Evolutionary conservation across 192 early-diverging fungal genomes (phyloP).

Genomic region (Podochytrium sp.): DNA sequence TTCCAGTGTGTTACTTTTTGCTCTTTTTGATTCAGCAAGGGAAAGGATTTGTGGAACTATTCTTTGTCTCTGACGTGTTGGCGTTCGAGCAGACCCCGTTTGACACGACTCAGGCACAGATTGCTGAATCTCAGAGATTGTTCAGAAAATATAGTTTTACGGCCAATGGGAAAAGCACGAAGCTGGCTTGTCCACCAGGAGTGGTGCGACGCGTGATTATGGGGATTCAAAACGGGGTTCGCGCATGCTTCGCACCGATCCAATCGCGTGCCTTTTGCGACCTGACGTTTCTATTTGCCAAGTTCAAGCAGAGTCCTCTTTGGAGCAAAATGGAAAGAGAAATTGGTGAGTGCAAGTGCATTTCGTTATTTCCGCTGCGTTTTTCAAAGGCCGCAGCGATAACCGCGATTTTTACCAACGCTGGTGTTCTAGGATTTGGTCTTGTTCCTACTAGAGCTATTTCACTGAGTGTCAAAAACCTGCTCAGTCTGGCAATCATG

Average conservation of each 20-base stretch:
- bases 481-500: not conserved
- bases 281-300: slow-evolving; percentile 1
- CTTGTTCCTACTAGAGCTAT: not conserved
- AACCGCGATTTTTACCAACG: not conserved
- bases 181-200: not conserved
- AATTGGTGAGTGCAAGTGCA: slow-evolving; percentile 2
- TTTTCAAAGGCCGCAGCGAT: not conserved
- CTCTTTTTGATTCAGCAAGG: slow-evolving; percentile 18
- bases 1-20: slow-evolving; percentile 36
- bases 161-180: not conserved
- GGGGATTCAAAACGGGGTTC: slow-evolving; percentile 5
- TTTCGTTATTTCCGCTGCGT: not conserved
- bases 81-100: slow-evolving; percentile 36
- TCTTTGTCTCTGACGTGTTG: slow-evolving; percentile 31
- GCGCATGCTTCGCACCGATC: slow-evolving; percentile 2
- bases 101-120: not conserved
- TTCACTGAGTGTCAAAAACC: not conserved
- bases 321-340: slow-evolving; percentile 16
- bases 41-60: slow-evolving; percentile 23
- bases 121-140: not conserved
- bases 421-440: not conserved
- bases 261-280: slow-evolving; percentile 13
- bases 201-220: not conserved
- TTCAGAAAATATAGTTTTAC: slow-evolving; percentile 23
- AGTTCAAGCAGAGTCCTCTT: slow-evolving; percentile 2